These are phyloP conservation scores for Phyllosticta citribraziliensis DNA, from an alignment of 2,329 filamentous ascomycete genomes.

Conservation along the genomic window DNA sequence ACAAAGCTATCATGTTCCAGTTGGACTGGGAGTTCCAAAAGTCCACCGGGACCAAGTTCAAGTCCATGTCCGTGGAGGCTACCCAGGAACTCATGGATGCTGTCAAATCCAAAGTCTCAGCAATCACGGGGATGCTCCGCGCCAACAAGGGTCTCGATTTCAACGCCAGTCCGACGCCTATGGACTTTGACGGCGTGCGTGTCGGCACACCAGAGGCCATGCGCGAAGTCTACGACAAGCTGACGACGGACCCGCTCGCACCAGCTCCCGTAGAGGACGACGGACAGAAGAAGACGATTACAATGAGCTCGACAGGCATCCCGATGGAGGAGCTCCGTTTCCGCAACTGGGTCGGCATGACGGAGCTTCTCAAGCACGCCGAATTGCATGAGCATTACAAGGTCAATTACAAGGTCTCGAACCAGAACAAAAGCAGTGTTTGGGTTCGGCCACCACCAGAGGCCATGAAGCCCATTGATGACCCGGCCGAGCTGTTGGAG, in stretches of 20 bases:
- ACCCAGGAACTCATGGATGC: conserved; percentile 13
- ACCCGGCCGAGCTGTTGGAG: neutral
- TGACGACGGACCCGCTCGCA: conserved; percentile 30
- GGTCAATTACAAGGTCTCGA: too few relatives aligned
- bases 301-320: conserved; percentile 28
- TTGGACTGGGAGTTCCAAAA: neutral
- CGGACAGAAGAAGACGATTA: conserved; percentile 1
- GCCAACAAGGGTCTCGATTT: conserved; percentile 17
- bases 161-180: conserved; percentile 24
- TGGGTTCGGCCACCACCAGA: neutral
- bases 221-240: conserved; percentile 33
- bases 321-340: conserved; percentile 38
- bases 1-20: neutral
- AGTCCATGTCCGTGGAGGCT: conserved; percentile 10
- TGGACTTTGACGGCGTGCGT: conserved; percentile 23
- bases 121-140: conserved; percentile 16
- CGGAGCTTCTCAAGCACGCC: conserved; percentile 34
- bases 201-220: conserved; percentile 20
- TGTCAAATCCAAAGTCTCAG: conserved; percentile 19
- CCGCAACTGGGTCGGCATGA: conserved; percentile 40
- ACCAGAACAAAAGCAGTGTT: too few relatives aligned
- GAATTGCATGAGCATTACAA: conserved; percentile 12
- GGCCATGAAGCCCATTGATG: neutral
- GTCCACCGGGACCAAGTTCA: neutral
- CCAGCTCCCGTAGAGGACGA: conserved; percentile 7